These are phyloP conservation scores for Hyaloscypha bicolor DNA, from an alignment of 495 filamentous ascomycete genomes.

Conservation along the genomic window DNA sequence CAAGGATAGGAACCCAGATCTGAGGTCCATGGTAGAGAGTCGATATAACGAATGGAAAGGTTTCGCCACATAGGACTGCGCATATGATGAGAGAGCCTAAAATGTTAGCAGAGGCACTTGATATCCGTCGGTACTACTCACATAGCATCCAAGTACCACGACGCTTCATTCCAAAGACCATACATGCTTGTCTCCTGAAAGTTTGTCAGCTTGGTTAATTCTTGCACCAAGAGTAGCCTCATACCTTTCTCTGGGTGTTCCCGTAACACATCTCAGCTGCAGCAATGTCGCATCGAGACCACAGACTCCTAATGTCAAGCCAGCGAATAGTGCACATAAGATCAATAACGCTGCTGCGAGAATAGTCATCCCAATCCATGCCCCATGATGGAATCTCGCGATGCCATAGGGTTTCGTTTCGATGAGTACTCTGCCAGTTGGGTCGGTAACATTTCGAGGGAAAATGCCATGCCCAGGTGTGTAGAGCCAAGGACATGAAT, in stretches of 20 bases:
- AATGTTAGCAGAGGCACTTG: background rate
- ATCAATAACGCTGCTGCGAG: constrained; percentile 16
- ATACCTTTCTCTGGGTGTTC: constrained; percentile 26
- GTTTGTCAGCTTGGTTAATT: background rate
- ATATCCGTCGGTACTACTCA: constrained; percentile 17
- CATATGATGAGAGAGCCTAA: constrained; percentile 30
- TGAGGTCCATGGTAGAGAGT: constrained; percentile 1
- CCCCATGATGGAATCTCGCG: constrained; percentile 10
- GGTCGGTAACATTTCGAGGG: background rate
- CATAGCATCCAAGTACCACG: constrained; percentile 29
- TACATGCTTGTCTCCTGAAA: constrained; percentile 17
- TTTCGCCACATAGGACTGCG: constrained; percentile 21
- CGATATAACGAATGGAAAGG: constrained; percentile 27
- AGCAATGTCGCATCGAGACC: constrained; percentile 27
- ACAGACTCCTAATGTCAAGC: constrained; percentile 27
- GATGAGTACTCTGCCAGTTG: background rate
- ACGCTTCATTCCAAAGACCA: constrained; percentile 21
- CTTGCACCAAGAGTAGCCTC: background rate
- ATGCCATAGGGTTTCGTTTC: constrained; percentile 3
- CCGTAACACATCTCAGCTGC: constrained; percentile 29
- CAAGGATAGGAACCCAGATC: constrained; percentile 21
- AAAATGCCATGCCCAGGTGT: background rate
- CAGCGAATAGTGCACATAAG: constrained; percentile 22
- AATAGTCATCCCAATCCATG: constrained; percentile 15
- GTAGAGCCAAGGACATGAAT: background rate